Conservation (phyloP, 2,329 filamentous ascomycete genomes). For the Penicillium frequentans region DNA sequence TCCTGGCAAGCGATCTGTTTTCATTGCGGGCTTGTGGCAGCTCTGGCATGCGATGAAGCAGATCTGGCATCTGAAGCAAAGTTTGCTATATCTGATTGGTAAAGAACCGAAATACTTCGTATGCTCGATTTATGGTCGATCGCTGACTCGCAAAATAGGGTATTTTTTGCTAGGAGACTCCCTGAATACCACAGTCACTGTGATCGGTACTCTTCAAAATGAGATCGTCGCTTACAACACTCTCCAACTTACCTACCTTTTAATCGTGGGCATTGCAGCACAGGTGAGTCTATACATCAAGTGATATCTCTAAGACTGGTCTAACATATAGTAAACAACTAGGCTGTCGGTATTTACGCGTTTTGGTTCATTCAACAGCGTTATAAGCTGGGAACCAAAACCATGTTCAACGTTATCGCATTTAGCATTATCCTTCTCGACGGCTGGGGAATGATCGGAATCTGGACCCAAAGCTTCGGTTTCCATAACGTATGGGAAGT, state of each 20-base stretch:
- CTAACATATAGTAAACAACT: neutral
- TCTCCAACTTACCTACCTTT: conserved; percentile 63
- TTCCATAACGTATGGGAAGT: conserved; percentile 57
- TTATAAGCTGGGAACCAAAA: conserved; percentile 62
- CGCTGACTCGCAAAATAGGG: conserved; percentile 27
- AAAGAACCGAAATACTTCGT: conserved; percentile 2
- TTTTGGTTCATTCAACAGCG: conserved; percentile 64
- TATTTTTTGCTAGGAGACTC: conserved; percentile 71
- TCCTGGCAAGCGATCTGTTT: conserved; percentile 45
- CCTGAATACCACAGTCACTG: conserved; percentile 68
- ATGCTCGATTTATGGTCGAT: neutral
- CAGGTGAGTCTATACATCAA: conserved; percentile 46
- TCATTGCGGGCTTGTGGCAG: conserved; percentile 64
- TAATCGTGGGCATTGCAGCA: conserved; percentile 65
- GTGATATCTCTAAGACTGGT: too few species aligned
- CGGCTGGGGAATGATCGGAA: conserved; percentile 60
- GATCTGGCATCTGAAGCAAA: conserved; percentile 66
- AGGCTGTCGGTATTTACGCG: conserved; percentile 57
- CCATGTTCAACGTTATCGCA: conserved; percentile 67
- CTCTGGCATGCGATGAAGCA: conserved; percentile 58
- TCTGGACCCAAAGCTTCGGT: conserved; percentile 55
- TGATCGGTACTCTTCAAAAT: conserved; percentile 66
- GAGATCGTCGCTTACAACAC: conserved; percentile 65
- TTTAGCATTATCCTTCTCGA: conserved; percentile 61
- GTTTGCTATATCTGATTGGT: conserved; percentile 64